Percentiles rank a stretch among this genome's conserved stretches.
Conservation (phyloP, 495 filamentous ascomycete species). For the Glarea lozoyensis region DNA sequence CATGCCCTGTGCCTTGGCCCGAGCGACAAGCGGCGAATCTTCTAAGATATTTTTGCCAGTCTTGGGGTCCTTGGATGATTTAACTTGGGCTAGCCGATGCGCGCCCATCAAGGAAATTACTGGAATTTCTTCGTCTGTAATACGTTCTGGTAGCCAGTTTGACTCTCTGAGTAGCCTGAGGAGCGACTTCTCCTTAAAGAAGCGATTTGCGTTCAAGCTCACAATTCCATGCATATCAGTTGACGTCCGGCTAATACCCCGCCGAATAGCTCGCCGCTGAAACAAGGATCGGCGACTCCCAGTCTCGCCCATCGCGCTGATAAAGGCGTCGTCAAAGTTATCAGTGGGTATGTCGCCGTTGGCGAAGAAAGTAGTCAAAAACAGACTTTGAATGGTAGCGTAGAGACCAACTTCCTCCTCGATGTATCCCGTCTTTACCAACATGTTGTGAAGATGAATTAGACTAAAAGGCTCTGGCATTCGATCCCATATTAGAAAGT, state of each 20-base stretch:
- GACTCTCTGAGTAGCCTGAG: conserved; percentile 19
- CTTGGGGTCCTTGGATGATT: conserved; percentile 18
- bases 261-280: neutral
- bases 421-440: conserved; percentile 31
- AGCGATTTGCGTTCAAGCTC: conserved; percentile 12
- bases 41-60: conserved; percentile 21
- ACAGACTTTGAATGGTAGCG: conserved; percentile 13
- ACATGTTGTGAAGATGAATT: conserved; percentile 38
- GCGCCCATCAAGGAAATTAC: conserved; percentile 13
- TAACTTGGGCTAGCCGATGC: conserved; percentile 22
- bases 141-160: conserved; percentile 22
- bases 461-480: conserved; percentile 26
- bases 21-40: conserved; percentile 26
- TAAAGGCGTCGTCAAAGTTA: conserved; percentile 18
- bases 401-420: conserved; percentile 22
- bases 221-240: conserved; percentile 5
- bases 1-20: conserved; percentile 18
- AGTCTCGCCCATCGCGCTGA: neutral
- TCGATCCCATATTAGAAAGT: conserved; percentile 26
- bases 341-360: conserved; percentile 24
- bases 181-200: conserved; percentile 26
- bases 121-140: conserved; percentile 25
- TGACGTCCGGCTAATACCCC: neutral
- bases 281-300: conserved; percentile 3
- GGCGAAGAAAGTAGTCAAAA: conserved; percentile 21